Conservation (phyloP, 2,329 filamentous ascomycete genomes). For the Penicillium sclerotigenum region DNA sequence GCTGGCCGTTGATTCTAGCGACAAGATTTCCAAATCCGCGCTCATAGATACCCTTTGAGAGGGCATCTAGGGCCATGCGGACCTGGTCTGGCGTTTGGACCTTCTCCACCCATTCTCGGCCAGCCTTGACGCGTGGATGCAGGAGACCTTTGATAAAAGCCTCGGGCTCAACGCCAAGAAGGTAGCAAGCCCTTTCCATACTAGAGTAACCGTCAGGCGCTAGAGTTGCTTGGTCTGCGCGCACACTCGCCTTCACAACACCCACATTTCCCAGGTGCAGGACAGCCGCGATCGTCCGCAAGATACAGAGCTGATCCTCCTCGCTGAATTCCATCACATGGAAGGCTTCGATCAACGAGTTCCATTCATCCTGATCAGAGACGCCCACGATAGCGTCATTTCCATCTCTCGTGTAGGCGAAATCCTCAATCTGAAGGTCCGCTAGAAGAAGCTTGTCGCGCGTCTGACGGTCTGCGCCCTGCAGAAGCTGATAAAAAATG, state of each 20-base stretch:
- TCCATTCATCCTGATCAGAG: constrained; percentile 89
- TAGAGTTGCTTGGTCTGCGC: constrained; percentile 84
- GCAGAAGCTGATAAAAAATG: constrained; percentile 91
- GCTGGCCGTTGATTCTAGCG: constrained; percentile 81
- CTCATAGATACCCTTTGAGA: constrained; percentile 97
- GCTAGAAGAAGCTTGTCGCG: constrained; percentile 75
- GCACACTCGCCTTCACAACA: constrained; percentile 84
- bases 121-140: constrained; percentile 91
- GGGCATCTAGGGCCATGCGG: constrained; percentile 79
- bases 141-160: constrained; percentile 84
- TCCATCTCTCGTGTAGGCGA: constrained; percentile 85
- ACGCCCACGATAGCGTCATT: constrained; percentile 90
- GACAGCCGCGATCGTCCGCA: constrained; percentile 85
- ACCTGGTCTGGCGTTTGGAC: constrained; percentile 97
- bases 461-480: constrained; percentile 71
- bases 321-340: constrained; percentile 89
- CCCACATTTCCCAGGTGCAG: constrained; percentile 89
- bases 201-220: constrained; percentile 70
- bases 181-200: constrained; percentile 72
- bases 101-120: constrained; percentile 97
- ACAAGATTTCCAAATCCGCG: constrained; percentile 93
- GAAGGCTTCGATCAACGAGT: constrained; percentile 84
- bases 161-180: constrained; percentile 80
- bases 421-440: constrained; percentile 74
- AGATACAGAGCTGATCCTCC: constrained; percentile 75